Evolutionary conservation across 306 rosid species (phyloP), one percentile per base, ranked within the genome.

Genomic region (Carpinus fangiana): DNA sequence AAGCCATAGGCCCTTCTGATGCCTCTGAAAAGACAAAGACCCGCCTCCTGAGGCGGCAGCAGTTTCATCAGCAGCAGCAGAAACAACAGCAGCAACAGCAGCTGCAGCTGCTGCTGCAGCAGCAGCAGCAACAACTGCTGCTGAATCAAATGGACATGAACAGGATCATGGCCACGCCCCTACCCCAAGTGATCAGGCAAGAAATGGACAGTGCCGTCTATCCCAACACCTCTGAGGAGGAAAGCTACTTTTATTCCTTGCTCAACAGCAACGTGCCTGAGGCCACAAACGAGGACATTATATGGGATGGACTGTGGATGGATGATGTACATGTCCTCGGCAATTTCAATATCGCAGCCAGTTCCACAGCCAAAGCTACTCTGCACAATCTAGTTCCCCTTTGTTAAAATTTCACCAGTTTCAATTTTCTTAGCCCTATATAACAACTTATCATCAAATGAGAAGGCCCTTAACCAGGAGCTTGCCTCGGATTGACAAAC

Each of bases 231-330:
- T 45, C 61, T 72, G 86, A 90, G 59, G 92, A 87, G 51, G 88
- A 87, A 0, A 78, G 88, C 48, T 79, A 78, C 36, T 72, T 77
- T 72, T 76, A 74, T 80, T 84, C 96, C 56, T 78, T 84, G 89
- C 65, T 87, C 21, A 82, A 79, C 68, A 73, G 76, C 66, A 83
- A 80, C 79, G 84, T 78, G 50, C 81, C 84, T 28, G 92, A 88
- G 71, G 61, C 84, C 41, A 70, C 75, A 65, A 76, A 67, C 2
- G 91, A 90, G 47, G 95, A 90, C 45, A 46, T 20, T 28, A 60
- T 88, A 8, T 93, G 89, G 97, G 96, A 91, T 82, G 88, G 91
- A 2, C 13, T 90, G 8, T 93, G 95, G 98, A 91, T 89, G 88
- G 98, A 90, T 79, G 95, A 90, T 78, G 28, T 81, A 78, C 90